phyloP scores from a whole-genome alignment of 331 rosid species.

The Pyracantha coccinea region DNA sequence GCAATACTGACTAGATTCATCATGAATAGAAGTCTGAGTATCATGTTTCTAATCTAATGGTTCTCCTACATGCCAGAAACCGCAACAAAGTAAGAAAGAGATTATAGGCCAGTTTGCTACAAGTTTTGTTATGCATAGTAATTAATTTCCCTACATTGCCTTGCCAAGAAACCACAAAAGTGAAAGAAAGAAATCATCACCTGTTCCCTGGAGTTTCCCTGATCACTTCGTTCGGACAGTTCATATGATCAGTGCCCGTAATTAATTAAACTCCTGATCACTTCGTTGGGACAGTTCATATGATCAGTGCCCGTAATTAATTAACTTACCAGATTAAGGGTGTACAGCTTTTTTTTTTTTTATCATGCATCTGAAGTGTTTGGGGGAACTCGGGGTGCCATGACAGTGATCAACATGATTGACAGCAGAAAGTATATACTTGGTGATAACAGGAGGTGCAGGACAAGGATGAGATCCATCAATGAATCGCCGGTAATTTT shows the following conservation, averaged over 20 bases:
- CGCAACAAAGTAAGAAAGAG: not conserved
- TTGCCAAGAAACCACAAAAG: not conserved
- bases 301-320: not conserved
- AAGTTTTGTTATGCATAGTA: not conserved
- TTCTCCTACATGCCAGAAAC: not conserved
- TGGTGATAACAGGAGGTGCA: not conserved
- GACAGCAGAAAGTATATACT: not conserved
- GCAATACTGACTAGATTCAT: constrained; percentile 17
- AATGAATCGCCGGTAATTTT: not conserved
- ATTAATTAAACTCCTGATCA: not conserved
- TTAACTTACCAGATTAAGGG: not conserved
- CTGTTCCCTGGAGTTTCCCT: not conserved
- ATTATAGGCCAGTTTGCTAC: not conserved
- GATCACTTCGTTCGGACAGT: not conserved
- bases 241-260: not conserved
- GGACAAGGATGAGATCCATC: not conserved
- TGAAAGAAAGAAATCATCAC: not conserved
- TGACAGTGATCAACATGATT: not conserved
- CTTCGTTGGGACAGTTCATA: not conserved
- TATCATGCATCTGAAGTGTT: not conserved
- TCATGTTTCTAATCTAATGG: not conserved
- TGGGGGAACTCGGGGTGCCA: not conserved
- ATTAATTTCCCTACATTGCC: not conserved
- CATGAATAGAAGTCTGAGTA: not conserved
- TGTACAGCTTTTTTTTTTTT: not conserved